Conservation (phyloP, 495 filamentous ascomycete genomes). For the Acidomyces sp. region DNA sequence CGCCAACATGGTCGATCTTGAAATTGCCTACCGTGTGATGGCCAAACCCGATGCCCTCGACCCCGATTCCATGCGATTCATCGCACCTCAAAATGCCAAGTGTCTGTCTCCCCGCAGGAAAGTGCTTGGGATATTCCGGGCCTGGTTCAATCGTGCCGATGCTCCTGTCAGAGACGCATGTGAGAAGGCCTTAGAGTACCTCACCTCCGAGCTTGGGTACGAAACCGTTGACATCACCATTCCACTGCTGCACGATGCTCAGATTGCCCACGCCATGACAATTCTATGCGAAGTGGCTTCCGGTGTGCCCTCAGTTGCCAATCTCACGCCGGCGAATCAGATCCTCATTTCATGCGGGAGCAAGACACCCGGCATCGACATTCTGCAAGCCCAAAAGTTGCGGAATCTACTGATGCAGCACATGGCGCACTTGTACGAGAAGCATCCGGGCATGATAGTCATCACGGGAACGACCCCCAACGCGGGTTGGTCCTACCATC, state of each 20-base stretch:
- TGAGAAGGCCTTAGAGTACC: slow-evolving; percentile 47
- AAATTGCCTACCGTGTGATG: slow-evolving; percentile 66
- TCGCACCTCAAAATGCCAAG: slow-evolving; percentile 30
- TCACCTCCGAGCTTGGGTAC: slow-evolving; percentile 48
- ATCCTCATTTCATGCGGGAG: slow-evolving; percentile 52
- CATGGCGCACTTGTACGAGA: slow-evolving; percentile 55
- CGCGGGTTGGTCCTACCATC: slow-evolving; percentile 55
- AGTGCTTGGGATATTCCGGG: slow-evolving; percentile 56
- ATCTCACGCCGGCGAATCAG: slow-evolving; percentile 57
- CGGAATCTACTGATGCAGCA: slow-evolving; percentile 72
- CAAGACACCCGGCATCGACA: slow-evolving; percentile 53
- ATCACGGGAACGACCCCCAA: slow-evolving; percentile 67
- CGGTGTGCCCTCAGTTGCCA: slow-evolving; percentile 28
- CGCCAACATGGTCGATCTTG: slow-evolving; percentile 64
- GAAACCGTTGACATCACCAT: slow-evolving; percentile 57
- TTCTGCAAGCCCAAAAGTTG: slow-evolving; percentile 61
- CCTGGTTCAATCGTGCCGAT: slow-evolving; percentile 63
- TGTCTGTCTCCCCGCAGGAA: slow-evolving; percentile 30
- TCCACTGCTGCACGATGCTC: slow-evolving; percentile 60
- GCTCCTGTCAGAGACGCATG: slow-evolving; percentile 48
- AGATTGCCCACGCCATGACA: slow-evolving; percentile 66
- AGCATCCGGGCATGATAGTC: slow-evolving; percentile 64
- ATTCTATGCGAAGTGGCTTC: slow-evolving; percentile 44
- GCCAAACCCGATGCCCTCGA: slow-evolving; percentile 53
- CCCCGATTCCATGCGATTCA: slow-evolving; percentile 36